Evolutionary conservation across 192 early-diverging fungal genomes (phyloP).

Genomic region (Thoreauomyces humboldtii): DNA sequence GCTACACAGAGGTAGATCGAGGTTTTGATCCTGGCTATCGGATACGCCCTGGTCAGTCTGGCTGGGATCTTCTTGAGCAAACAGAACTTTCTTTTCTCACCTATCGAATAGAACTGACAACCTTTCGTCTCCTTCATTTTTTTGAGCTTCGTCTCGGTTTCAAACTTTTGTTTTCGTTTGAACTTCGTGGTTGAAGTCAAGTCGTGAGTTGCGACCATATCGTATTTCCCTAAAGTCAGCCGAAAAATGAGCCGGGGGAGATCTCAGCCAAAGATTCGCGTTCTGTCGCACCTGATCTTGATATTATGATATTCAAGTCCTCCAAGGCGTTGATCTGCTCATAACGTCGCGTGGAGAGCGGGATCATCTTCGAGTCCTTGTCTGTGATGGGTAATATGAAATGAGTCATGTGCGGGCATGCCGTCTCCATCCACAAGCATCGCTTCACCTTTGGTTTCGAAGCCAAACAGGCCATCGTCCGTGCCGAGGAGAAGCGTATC

Average conservation of each 20-base stretch:
- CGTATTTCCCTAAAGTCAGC: conserved; percentile 44
- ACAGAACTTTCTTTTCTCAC: conserved; percentile 18
- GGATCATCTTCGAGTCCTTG: conserved; percentile 38
- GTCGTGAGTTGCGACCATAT: conserved; percentile 52
- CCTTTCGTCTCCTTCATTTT: conserved; percentile 58
- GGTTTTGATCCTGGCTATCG: conserved; percentile 23
- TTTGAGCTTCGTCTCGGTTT: conserved; percentile 48
- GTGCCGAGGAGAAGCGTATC: conserved; percentile 55
- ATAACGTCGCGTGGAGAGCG: conserved; percentile 49
- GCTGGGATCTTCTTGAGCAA: not conserved
- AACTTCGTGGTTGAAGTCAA: conserved; percentile 37
- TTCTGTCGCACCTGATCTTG: conserved; percentile 44
- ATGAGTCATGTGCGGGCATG: not conserved
- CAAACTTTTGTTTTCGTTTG: conserved; percentile 45
- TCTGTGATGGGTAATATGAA: too few relatives aligned
- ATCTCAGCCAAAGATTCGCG: conserved; percentile 24
- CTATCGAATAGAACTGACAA: conserved; percentile 42
- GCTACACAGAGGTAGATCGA: conserved; percentile 47
- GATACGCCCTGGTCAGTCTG: not conserved
- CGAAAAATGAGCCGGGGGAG: too few relatives aligned
- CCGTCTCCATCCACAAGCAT: not conserved
- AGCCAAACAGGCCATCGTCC: conserved; percentile 54
- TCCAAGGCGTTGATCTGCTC: conserved; percentile 47
- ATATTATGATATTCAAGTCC: conserved; percentile 50
- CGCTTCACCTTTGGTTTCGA: conserved; percentile 39